Evolutionary conservation across 345 rosid species (phyloP).

Genomic region (Eucalyptus erythrocorys): DNA sequence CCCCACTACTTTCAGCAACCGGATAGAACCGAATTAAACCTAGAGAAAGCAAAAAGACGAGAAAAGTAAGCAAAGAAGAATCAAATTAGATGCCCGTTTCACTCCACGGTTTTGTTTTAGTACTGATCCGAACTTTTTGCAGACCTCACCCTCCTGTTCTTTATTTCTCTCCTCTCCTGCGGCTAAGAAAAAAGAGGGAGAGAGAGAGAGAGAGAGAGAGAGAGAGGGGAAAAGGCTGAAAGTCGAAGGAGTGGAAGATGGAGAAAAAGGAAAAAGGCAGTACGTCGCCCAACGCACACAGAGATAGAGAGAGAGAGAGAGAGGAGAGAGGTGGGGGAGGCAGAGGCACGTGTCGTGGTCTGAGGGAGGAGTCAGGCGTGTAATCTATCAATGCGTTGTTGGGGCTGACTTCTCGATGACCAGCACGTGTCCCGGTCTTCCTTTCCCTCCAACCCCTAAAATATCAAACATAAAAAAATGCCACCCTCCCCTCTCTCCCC

Average conservation of each 20-base stretch:
- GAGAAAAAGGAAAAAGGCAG: background rate
- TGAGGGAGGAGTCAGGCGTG: background rate
- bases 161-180: background rate
- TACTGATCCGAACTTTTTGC: background rate
- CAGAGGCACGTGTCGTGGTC: background rate
- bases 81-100: background rate
- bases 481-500: background rate
- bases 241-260: background rate
- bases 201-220: background rate
- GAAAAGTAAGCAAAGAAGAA: background rate
- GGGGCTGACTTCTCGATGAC: slow-evolving; percentile 3
- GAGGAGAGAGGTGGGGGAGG: background rate
- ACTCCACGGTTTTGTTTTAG: background rate
- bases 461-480: background rate
- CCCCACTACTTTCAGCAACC: background rate
- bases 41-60: background rate
- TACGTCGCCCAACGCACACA: background rate
- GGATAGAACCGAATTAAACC: background rate
- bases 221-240: background rate
- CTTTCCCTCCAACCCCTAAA: background rate
- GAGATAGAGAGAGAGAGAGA: background rate
- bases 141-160: background rate
- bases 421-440: background rate
- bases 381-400: background rate
- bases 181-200: background rate